These are phyloP conservation scores for Ogataea chonburiensis DNA, from an alignment of 805 yeast genomes.

Conservation along the genomic window DNA sequence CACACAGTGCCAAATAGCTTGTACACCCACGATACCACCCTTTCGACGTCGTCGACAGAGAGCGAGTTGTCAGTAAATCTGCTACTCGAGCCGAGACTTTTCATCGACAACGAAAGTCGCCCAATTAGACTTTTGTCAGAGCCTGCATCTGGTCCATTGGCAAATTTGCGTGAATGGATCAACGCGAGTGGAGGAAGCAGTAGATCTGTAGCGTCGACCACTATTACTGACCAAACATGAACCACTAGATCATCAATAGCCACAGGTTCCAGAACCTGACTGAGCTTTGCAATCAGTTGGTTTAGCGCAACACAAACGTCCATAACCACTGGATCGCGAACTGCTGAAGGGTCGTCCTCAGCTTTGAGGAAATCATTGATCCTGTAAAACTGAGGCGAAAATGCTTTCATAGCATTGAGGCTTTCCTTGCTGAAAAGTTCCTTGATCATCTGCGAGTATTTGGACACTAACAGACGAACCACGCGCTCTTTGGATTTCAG, in stretches of 20 bases:
- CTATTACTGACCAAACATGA: constrained; percentile 15
- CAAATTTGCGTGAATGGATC: constrained; percentile 8
- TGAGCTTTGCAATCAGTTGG: constrained; percentile 7
- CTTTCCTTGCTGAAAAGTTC: constrained; percentile 10
- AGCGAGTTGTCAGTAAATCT: not conserved
- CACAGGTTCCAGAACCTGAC: constrained; percentile 11
- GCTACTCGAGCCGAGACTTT: constrained; percentile 4
- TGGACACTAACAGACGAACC: constrained; percentile 16
- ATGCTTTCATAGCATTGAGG: constrained; percentile 7
- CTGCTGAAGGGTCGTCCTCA: constrained; percentile 12
- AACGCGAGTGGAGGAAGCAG: constrained; percentile 18
- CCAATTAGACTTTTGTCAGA: constrained; percentile 9
- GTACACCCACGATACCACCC: constrained; percentile 24
- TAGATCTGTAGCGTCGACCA: constrained; percentile 14
- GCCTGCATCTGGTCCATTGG: not conserved
- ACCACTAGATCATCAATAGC: constrained; percentile 17
- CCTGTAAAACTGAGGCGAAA: constrained; percentile 6
- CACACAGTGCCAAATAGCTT: constrained; percentile 14
- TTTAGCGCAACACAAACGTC: constrained; percentile 11
- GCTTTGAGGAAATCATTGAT: constrained; percentile 16
- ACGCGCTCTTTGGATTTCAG: constrained; percentile 15
- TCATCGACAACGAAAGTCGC: constrained; percentile 11
- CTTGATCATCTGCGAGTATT: constrained; percentile 9
- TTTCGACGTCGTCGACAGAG: constrained; percentile 15
- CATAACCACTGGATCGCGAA: constrained; percentile 11